Evolutionary conservation across 257 asterid species (phyloP), one percentile per base, ranked within the genome.

Genomic region (Capsicum pubescens): DNA sequence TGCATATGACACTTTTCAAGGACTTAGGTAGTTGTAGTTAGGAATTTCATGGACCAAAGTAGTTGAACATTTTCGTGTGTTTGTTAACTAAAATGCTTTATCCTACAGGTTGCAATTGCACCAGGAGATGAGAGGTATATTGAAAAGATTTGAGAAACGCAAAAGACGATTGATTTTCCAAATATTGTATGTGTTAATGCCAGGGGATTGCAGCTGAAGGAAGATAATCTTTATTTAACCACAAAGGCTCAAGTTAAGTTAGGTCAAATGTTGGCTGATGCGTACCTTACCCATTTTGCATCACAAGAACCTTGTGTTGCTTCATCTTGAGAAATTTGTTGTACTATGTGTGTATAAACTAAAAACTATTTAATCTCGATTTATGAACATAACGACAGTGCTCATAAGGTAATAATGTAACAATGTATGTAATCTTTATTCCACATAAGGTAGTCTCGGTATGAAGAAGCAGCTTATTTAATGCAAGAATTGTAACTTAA

Each of bases 121-220:
- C 92, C 95, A 14, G 98, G 97, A 60, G 89, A 89, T 21, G 83
- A 7, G 35, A 88, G 74, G 17, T 91, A 85, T 54, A 12, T 90
- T 15, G 96, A 92, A 64, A 85, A 85, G 64, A 88, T 95, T 0
- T 89, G 98, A 84, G 90, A 91, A 59, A 90, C 91, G 14, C 98
- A 93, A 19, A 82, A 85, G 87, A 90, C 84, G 11, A 91, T 93
- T 42, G 85, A 90, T 14, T 86, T 95, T 39, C 91, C 91, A 67
- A 92, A 93, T 79, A 96, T 93, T 13, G 89, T 84, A 0, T 87
- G 92, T 14, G 91, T 93, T 50, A 98, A 95, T 87, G 96, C 97
- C 6, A 86, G 61, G 78, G 98, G 98, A 3, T 85, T 93, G 90
- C 79, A 86, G 84, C 96, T 95, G 4, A 84, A 88, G 83, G 94